Base-by-base conservation (phyloP, 768 basidiomycete genomes). In the Boletus eberwhitei region DNA sequence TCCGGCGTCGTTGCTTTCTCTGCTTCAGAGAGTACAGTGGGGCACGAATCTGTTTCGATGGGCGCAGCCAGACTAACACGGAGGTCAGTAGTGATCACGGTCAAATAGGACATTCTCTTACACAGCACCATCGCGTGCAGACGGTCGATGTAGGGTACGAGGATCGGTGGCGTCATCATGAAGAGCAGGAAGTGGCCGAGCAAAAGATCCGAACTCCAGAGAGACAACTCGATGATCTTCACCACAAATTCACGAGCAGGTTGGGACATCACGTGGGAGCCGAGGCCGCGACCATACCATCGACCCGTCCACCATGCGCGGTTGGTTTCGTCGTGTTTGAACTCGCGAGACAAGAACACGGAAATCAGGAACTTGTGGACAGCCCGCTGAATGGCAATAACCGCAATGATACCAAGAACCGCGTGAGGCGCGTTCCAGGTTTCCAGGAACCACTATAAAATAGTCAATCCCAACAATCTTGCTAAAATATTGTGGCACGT, bases 261-360 rank as follows among this genome's bases (percentile, higher is more conserved):
- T 69, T 98, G 97, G n/a, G 93, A 94, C 85, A 96, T 90, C 40
- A 88, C 93, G 69, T 93, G 87, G 5, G 83, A 66, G 40, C 96
- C 95, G 24, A 99, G 81, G 5, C 93, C 93, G 48, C 94, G 87
- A 40, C 95, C 95, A 70, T 94, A 96, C 97, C 97, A 98, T 67
- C 86, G 79, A 44, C 94, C 95, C 32, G 95, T 96, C 97, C 97
- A 99, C 96, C 96, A 99, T 8, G 95, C 95, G 26, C 93, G 81
- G 75, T 98, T 98, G 35, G 93, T 95, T 74, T 98, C 95, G 69
- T 99, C 97, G 69, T 98, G 94, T 76, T 99, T 99, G 82, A 97
- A 97, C 73, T 99, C 97, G 59, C 97, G 88, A 38, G 94, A 89
- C 36, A 98, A 77, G 83, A 95, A 93, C 57, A 96, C 88, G 0